phyloP scores from a whole-genome alignment of 345 rosid species.

The Acer yangbiense region DNA sequence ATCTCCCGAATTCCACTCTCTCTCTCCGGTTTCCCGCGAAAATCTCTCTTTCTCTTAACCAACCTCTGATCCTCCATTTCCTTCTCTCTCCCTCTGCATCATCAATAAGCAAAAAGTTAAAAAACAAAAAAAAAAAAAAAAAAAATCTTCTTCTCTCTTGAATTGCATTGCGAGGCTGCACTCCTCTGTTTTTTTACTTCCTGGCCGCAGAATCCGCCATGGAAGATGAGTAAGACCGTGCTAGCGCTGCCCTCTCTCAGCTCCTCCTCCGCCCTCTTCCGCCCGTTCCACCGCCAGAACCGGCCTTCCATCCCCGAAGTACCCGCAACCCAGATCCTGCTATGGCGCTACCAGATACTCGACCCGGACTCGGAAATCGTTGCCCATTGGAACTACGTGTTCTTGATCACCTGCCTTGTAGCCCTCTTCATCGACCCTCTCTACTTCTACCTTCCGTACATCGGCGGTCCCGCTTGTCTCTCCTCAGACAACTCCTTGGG shows the following conservation, averaged over 20 bases:
- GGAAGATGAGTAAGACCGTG: constrained; percentile 48
- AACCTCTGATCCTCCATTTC: not conserved
- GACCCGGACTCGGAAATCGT: constrained; percentile 91
- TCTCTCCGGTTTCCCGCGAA: constrained; percentile 39
- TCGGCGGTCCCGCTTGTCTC: constrained; percentile 61
- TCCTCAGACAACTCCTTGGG: constrained; percentile 47
- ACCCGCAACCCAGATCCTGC: constrained; percentile 41
- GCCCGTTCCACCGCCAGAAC: constrained; percentile 15
- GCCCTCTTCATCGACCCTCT: constrained; percentile 92
- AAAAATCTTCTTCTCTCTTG: not conserved
- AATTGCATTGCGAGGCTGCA: not conserved
- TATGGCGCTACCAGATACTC: constrained; percentile 85
- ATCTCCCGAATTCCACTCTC: not conserved
- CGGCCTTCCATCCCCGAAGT: constrained; percentile 31
- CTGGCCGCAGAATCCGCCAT: constrained; percentile 51
- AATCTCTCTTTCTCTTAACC: constrained; percentile 4
- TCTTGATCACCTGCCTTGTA: constrained; percentile 66
- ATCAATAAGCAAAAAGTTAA: not conserved
- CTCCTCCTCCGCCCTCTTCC: constrained; percentile 15
- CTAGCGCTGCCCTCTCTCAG: not conserved
- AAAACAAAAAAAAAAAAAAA: not conserved
- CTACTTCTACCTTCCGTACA: constrained; percentile 70
- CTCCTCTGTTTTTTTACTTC: not conserved
- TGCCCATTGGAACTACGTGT: constrained; percentile 83
- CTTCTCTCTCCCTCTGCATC: constrained; percentile 11